Conservation (phyloP, 495 filamentous ascomycete genomes). For the Aspergillus sparsus region DNA sequence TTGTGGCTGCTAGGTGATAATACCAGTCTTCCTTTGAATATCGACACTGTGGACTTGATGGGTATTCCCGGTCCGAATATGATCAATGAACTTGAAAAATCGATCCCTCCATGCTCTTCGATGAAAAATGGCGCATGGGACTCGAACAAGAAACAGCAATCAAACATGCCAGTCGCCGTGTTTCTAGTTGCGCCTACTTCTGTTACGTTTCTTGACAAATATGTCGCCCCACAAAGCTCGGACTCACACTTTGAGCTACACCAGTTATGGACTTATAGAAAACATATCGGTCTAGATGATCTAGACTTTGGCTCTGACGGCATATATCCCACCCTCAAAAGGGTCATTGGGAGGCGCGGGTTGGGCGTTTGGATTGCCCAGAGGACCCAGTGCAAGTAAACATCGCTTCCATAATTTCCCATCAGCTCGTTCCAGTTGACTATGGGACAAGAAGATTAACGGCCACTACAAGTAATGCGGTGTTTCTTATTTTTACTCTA, state of each 20-base stretch:
- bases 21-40: slow-evolving; percentile 50
- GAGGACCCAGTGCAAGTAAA: slow-evolving; percentile 22
- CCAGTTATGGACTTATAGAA: slow-evolving; percentile 69
- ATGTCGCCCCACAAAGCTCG: slow-evolving; percentile 39
- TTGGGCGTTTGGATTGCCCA: slow-evolving; percentile 67
- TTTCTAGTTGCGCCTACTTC: slow-evolving; percentile 73
- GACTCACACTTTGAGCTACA: slow-evolving; percentile 42
- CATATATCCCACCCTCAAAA: slow-evolving; percentile 66
- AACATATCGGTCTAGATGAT: slow-evolving; percentile 90
- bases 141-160: background rate
- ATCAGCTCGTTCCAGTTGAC: slow-evolving; percentile 17
- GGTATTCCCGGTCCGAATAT: slow-evolving; percentile 66
- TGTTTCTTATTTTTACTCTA: background rate
- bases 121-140: slow-evolving; percentile 1
- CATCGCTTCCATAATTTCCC: slow-evolving; percentile 1
- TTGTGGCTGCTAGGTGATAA: slow-evolving; percentile 86
- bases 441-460: background rate
- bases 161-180: slow-evolving; percentile 34
- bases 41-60: slow-evolving; percentile 81
- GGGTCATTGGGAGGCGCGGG: slow-evolving; percentile 80
- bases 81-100: slow-evolving; percentile 54
- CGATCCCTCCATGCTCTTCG: slow-evolving; percentile 55
- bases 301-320: slow-evolving; percentile 87
- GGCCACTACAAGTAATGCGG: background rate
- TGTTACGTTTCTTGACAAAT: slow-evolving; percentile 69